Conservation (phyloP, 2,329 filamentous ascomycete species). For the Neophaeococcomyces aloes region DNA sequence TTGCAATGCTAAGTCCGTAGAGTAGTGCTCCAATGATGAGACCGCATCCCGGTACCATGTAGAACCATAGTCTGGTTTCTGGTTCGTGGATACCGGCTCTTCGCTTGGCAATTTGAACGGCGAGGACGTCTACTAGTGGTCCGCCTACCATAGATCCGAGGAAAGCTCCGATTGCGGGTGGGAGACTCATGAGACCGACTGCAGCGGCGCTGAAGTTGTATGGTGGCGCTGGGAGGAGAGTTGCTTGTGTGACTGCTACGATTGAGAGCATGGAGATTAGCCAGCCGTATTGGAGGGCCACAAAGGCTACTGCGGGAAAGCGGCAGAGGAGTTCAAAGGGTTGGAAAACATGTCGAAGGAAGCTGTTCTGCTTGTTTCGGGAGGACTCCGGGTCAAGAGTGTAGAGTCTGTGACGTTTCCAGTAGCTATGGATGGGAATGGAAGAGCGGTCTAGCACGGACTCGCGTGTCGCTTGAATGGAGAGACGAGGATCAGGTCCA, state of each 20-base stretch:
- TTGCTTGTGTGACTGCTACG: conserved; percentile 25
- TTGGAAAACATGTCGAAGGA: conserved; percentile 26
- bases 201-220: conserved; percentile 27
- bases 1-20: conserved; percentile 30
- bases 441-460: conserved; percentile 22
- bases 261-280: conserved; percentile 30
- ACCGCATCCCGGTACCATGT: conserved; percentile 26
- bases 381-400: conserved; percentile 17
- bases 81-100: conserved; percentile 41
- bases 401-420: conserved; percentile 21
- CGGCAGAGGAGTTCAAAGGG: conserved; percentile 25
- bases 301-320: conserved; percentile 34
- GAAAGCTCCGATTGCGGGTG: conserved; percentile 32
- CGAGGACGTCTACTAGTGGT: conserved; percentile 30
- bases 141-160: conserved; percentile 34
- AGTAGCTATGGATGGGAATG: conserved; percentile 13
- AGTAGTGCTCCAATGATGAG: conserved; percentile 29
- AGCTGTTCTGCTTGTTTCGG: conserved; percentile 19
- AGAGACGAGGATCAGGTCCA: neutral
- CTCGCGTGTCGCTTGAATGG: conserved; percentile 21
- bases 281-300: conserved; percentile 31
- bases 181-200: conserved; percentile 26
- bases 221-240: conserved; percentile 28
- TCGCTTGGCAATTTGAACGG: conserved; percentile 33
- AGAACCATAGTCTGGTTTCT: conserved; percentile 38